These are phyloP conservation scores for Lolium multiflorum DNA, from an alignment of 176 grass and related monocot genomes.

Conservation along the genomic window DNA sequence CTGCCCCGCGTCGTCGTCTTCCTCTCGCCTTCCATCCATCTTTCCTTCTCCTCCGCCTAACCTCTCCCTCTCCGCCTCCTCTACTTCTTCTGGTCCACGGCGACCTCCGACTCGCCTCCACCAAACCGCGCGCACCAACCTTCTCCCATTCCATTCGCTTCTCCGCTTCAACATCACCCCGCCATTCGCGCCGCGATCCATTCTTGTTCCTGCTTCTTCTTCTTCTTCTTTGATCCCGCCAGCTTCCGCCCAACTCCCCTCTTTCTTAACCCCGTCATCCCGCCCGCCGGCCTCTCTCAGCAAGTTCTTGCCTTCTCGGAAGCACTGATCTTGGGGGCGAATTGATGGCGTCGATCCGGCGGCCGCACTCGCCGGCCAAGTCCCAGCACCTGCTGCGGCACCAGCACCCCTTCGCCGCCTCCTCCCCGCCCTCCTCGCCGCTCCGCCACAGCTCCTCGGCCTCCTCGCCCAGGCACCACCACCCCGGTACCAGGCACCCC, in stretches of 20 bases:
- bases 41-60: background rate
- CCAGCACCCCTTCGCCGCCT: slow-evolving; percentile 39
- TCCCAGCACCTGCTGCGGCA: slow-evolving; percentile 50
- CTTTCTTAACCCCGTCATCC: background rate
- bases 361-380: slow-evolving; percentile 69
- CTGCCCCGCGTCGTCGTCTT: background rate
- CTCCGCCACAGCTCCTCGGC: slow-evolving; percentile 53
- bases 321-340: too few relatives aligned
- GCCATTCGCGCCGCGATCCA: slow-evolving; percentile 53
- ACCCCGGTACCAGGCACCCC: slow-evolving; percentile 17
- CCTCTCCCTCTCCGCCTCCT: background rate
- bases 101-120: slow-evolving; percentile 23
- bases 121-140: slow-evolving; percentile 47
- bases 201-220: background rate
- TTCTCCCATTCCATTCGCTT: background rate
- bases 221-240: background rate
- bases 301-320: background rate
- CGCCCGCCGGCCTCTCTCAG: background rate
- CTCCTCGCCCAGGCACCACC: slow-evolving; percentile 37
- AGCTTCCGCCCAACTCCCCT: background rate
- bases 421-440: slow-evolving; percentile 48
- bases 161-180: slow-evolving; percentile 37
- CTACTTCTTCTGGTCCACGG: background rate
- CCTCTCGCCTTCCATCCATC: background rate
- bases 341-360: slow-evolving; percentile 67